Conservation (phyloP, 176 grass and related monocot genomes). For the Pharus latifolius region DNA sequence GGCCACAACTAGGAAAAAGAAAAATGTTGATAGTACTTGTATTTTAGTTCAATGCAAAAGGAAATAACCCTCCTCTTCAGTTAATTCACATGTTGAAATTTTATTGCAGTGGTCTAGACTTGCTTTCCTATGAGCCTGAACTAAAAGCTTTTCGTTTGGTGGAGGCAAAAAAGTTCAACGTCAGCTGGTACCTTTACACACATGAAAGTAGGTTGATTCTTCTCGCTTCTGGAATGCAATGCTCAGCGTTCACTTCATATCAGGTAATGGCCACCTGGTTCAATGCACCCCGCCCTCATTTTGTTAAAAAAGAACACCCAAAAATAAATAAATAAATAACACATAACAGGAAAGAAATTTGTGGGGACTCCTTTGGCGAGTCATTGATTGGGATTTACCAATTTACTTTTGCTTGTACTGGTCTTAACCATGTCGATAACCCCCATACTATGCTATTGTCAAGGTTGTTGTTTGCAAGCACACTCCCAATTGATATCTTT, state of each 20-base stretch:
- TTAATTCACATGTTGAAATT: slow-evolving; percentile 9
- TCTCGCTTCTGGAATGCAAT: slow-evolving; percentile 97
- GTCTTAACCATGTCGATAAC: background rate
- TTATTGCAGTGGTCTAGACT: slow-evolving; percentile 69
- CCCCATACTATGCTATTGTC: background rate
- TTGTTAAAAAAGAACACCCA: too few relatives aligned
- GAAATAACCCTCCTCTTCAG: background rate
- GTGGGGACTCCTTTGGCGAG: background rate
- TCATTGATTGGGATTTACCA: background rate
- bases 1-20: background rate
- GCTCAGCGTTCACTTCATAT: slow-evolving; percentile 63
- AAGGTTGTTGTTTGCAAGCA: background rate
- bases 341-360: too few relatives aligned
- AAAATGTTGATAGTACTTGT: background rate
- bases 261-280: slow-evolving; percentile 63
- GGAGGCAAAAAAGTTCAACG: slow-evolving; percentile 69
- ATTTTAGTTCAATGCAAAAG: slow-evolving; percentile 7
- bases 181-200: slow-evolving; percentile 87
- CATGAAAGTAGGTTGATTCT: slow-evolving; percentile 97
- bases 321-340: too few relatives aligned
- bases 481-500: background rate
- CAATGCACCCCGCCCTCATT: too few relatives aligned
- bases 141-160: slow-evolving; percentile 53
- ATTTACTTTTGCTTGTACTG: background rate
- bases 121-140: slow-evolving; percentile 76